Base-by-base conservation (phyloP, 352 stramenopile species). In the Globisporangium middletonii region DNA sequence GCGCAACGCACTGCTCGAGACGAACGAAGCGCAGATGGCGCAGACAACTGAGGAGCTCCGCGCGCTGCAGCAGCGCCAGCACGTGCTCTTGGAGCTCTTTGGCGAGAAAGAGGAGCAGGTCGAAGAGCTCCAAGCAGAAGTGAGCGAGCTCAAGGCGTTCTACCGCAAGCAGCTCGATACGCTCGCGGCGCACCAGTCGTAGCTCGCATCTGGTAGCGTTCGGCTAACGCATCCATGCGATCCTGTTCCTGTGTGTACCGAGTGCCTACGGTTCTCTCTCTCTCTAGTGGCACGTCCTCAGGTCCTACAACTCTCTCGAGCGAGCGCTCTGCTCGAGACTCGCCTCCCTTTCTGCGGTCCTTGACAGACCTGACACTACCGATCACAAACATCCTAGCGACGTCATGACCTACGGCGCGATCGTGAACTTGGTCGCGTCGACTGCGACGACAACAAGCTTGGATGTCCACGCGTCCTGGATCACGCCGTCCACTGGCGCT, bases 31-130 rank as follows among this genome's bases (percentile, higher is more conserved):
- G 43, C 72, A 83, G 27, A 71, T 77, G 1, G 64, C 77, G 19
- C 68, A 83, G 28, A 71, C 73, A 0, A 71, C 88, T 42, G 53
- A 76, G 0, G 71, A 86, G 55, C 56, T 92, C 8, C 66, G 57
- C 53, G 61, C 83, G 52, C 59, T 94, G 23, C 73, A 86, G 51
- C 77, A 90, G 50, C 81, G 81, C n/a, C 81, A 94, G 56, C 78
- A 90, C 28, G 79, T 94, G 50, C 51, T 94, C 30, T 65, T 94
- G 7, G 84, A 94, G 55, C 71, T 94, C 8, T 88, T 94, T 63
- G 84, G 84, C 30, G 84, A 94, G 42, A 94, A 91, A 57, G 84
- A 94, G 57, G 84, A 94, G 59, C 81, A 94, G 45, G 78, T 94
- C 11, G 84, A 94, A 55, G 84, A 94, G 51, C 53, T 94, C 9